Evolutionary conservation across 192 early-diverging fungal genomes (phyloP).

Genomic region (Coemansia sp.): DNA sequence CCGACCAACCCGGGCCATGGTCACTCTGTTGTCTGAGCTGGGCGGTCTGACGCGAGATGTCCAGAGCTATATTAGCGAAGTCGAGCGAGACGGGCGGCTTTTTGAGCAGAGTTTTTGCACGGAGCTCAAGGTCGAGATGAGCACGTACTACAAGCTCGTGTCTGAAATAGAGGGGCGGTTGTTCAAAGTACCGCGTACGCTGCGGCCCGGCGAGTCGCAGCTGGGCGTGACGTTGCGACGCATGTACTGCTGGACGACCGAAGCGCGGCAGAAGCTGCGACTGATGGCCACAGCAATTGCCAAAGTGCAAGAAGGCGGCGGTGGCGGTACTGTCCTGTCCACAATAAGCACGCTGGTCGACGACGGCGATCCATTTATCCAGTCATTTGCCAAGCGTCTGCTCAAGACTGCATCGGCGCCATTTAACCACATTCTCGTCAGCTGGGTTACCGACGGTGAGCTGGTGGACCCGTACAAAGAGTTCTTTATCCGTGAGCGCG

Average conservation of each 20-base stretch:
- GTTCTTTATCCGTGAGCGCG: conserved; percentile 79
- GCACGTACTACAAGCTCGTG: conserved; percentile 82
- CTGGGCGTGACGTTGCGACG: conserved; percentile 77
- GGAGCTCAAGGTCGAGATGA: conserved; percentile 75
- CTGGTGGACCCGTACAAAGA: conserved; percentile 88
- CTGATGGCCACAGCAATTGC: conserved; percentile 62
- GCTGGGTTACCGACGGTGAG: conserved; percentile 94
- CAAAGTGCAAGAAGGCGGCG: conserved; percentile 34
- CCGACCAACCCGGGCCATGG: conserved; percentile 64
- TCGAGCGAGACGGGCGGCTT: conserved; percentile 22
- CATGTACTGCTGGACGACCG: conserved; percentile 81
- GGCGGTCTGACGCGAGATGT: conserved; percentile 76
- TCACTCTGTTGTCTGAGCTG: conserved; percentile 69
- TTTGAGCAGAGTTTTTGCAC: conserved; percentile 75
- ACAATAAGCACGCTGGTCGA: conserved; percentile 78
- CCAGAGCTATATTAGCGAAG: conserved; percentile 55
- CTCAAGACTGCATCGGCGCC: conserved; percentile 76
- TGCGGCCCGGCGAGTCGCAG: conserved; percentile 48
- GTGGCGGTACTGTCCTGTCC: conserved; percentile 53
- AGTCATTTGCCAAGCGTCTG: conserved; percentile 71
- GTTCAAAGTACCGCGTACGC: conserved; percentile 47
- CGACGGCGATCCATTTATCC: conserved; percentile 90
- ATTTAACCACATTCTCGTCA: conserved; percentile 86
- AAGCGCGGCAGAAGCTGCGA: conserved; percentile 72
- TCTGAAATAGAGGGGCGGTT: conserved; percentile 81